phyloP scores from a whole-genome alignment of 345 rosid species.

The Excoecaria cochinchinensis region DNA sequence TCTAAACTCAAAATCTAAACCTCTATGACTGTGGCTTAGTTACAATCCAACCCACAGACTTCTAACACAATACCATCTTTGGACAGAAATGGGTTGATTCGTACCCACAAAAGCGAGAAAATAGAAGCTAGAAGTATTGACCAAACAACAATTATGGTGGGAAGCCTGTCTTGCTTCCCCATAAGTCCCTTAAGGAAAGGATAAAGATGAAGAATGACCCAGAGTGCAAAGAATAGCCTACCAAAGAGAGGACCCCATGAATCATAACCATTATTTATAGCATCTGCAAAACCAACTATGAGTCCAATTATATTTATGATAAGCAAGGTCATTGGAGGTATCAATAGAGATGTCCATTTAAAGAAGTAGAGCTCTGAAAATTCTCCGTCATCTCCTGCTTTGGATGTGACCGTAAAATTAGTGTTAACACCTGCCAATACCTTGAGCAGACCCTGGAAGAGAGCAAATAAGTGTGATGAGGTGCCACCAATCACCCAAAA shows the following conservation, averaged over 20 bases:
- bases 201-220: slow-evolving; percentile 65
- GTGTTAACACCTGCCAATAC: slow-evolving; percentile 67
- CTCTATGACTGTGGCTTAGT: slow-evolving; percentile 14
- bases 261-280: slow-evolving; percentile 64
- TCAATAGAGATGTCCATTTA: slow-evolving; percentile 62
- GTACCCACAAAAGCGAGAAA: slow-evolving; percentile 61
- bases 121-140: slow-evolving; percentile 62
- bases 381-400: slow-evolving; percentile 60
- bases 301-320: slow-evolving; percentile 57
- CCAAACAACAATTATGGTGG: slow-evolving; percentile 66
- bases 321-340: slow-evolving; percentile 59
- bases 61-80: slow-evolving; percentile 49
- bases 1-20: slow-evolving; percentile 8
- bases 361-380: slow-evolving; percentile 63
- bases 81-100: slow-evolving; percentile 51
- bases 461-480: slow-evolving; percentile 63
- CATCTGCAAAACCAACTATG: slow-evolving; percentile 56
- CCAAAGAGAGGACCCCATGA: slow-evolving; percentile 74
- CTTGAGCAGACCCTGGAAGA: slow-evolving; percentile 68
- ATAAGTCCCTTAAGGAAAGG: slow-evolving; percentile 64
- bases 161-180: slow-evolving; percentile 60
- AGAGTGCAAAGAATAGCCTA: slow-evolving; percentile 51
- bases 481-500: slow-evolving; percentile 76
- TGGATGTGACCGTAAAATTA: slow-evolving; percentile 64
- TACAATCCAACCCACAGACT: slow-evolving; percentile 53